phyloP scores from a whole-genome alignment of 2,329 filamentous ascomycete species.

The Tolypocladium tropicale region DNA sequence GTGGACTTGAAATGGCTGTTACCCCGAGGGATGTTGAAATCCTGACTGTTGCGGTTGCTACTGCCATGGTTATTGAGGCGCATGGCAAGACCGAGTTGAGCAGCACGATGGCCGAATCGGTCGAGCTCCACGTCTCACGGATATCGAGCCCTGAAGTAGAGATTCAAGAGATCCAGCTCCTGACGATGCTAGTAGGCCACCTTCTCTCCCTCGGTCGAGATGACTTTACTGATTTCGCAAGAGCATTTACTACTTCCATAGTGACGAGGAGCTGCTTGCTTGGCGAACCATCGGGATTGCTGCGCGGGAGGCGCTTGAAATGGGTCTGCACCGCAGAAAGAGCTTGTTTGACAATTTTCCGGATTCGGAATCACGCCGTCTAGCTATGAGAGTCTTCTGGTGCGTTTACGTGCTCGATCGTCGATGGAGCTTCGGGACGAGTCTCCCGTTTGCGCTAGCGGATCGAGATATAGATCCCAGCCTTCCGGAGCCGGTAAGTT shows the following conservation, averaged over 20 bases:
- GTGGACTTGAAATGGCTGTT: background rate
- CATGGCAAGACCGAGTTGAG: constrained; percentile 19
- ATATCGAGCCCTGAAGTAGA: constrained; percentile 19
- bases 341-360: constrained; percentile 29
- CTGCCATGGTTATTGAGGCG: constrained; percentile 19
- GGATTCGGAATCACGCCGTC: constrained; percentile 16
- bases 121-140: constrained; percentile 16
- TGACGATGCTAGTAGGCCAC: constrained; percentile 17
- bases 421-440: constrained; percentile 41
- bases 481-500: constrained; percentile 29
- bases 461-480: constrained; percentile 39
- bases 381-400: constrained; percentile 34
- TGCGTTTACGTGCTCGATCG: constrained; percentile 40
- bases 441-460: constrained; percentile 35
- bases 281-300: constrained; percentile 38
- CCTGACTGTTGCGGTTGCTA: constrained; percentile 23
- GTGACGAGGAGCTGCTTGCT: constrained; percentile 37
- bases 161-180: constrained; percentile 21
- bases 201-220: background rate
- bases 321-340: constrained; percentile 35
- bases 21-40: constrained; percentile 19
- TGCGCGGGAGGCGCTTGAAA: constrained; percentile 33
- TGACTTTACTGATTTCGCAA: constrained; percentile 1
- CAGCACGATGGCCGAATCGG: constrained; percentile 16
- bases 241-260: constrained; percentile 33